A percentile compares a stretch with the other conserved stretches of the same genome.
Evolutionary conservation across 345 rosid genomes (phyloP).

Genomic region (Punica granatum): DNA sequence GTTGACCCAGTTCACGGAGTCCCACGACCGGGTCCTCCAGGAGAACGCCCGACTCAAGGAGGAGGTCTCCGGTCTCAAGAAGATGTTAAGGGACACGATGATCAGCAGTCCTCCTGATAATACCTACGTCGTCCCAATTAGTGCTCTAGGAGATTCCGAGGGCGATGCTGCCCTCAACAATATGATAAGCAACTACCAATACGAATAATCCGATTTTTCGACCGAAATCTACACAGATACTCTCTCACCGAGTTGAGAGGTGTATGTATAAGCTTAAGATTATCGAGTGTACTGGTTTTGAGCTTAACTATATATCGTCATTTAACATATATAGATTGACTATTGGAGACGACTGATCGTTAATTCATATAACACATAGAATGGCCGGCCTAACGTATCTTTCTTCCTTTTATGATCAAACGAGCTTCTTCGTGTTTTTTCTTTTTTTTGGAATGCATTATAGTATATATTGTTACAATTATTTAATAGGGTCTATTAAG

Average conservation of each 20-base stretch:
- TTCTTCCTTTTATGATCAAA: neutral
- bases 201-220: neutral
- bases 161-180: neutral
- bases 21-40: slow-evolving; percentile 48
- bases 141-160: slow-evolving; percentile 3
- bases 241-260: neutral
- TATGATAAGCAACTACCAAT: neutral
- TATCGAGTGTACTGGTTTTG: neutral
- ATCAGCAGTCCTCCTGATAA: neutral
- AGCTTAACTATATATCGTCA: neutral
- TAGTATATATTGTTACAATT: no score
- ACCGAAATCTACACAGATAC: neutral
- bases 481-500: no score
- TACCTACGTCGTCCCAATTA: neutral
- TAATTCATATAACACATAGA: neutral
- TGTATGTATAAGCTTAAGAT: neutral
- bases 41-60: slow-evolving; percentile 80
- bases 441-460: neutral
- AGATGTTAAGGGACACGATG: slow-evolving; percentile 45
- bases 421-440: neutral
- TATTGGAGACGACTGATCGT: neutral
- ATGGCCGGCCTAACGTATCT: neutral
- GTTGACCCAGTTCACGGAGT: slow-evolving; percentile 57
- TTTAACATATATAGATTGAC: neutral
- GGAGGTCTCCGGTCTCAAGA: slow-evolving; percentile 69